These are phyloP conservation scores for Brassica cretica DNA, from an alignment of 345 rosid genomes.

Conservation along the genomic window DNA sequence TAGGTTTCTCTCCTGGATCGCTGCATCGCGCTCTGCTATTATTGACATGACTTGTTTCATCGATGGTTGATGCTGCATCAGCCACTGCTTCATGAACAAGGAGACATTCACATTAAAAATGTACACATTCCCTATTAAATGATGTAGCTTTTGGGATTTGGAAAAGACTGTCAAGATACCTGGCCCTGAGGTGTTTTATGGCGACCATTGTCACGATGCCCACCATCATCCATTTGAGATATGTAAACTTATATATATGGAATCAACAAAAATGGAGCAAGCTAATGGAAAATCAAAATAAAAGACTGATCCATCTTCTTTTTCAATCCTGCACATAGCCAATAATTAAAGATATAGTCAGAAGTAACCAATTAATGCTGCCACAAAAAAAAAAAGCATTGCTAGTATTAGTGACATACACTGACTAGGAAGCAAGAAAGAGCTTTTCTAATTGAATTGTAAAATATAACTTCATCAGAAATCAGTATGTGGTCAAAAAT, in stretches of 20 bases:
- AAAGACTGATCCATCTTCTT: constrained; percentile 25
- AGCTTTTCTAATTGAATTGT: neutral
- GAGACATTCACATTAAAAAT: neutral
- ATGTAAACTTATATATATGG: constrained; percentile 1
- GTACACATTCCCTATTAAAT: neutral
- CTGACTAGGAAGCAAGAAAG: neutral
- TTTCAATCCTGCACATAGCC: constrained; percentile 10
- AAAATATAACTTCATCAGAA: neutral
- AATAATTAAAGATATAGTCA: constrained; percentile 12
- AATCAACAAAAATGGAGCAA: neutral
- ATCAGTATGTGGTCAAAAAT: neutral
- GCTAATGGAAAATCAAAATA: constrained; percentile 16
- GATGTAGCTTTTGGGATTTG: neutral
- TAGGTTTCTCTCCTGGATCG: constrained; percentile 83
- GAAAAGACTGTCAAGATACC: constrained; percentile 46
- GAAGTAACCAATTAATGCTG: neutral
- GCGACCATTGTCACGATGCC: constrained; percentile 93
- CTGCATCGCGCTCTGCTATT: constrained; percentile 97
- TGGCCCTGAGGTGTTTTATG: constrained; percentile 87
- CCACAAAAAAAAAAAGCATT: constrained; percentile 11
- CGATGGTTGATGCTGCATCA: constrained; percentile 93
- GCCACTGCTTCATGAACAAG: constrained; percentile 60
- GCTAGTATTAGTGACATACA: constrained; percentile 9
- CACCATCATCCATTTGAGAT: constrained; percentile 82
- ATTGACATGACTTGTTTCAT: constrained; percentile 99